Evolutionary conservation across 208 protist species (phyloP).

Genomic region (Leptomonas pyrrhocoris): DNA sequence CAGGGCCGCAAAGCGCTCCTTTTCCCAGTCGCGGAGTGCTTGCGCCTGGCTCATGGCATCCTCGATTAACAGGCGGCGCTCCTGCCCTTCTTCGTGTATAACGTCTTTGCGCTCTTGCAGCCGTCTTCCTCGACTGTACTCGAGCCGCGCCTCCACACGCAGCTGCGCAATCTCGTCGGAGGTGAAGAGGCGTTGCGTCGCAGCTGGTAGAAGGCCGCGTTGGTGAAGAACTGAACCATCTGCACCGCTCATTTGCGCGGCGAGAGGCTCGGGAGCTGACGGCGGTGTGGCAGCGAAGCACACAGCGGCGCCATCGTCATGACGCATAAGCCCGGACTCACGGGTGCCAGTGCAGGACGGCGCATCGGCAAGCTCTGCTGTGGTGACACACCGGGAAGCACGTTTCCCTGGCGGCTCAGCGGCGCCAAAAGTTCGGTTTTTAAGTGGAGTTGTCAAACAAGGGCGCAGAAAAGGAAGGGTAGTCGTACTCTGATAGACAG

Average conservation of each 20-base stretch:
- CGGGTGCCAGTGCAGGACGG: no score
- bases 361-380: no score
- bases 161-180: constrained; percentile 18
- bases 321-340: no score
- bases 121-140: constrained; percentile 11
- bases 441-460: background rate
- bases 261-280: no score
- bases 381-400: no score
- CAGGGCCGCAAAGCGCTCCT: background rate
- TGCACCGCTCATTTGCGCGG: no score
- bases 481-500: background rate
- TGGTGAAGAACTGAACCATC: background rate
- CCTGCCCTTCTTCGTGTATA: constrained; percentile 13
- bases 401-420: background rate
- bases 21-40: constrained; percentile 7
- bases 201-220: background rate
- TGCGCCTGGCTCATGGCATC: constrained; percentile 14
- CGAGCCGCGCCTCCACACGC: constrained; percentile 16
- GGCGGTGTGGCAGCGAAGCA: no score
- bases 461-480: background rate
- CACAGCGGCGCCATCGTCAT: no score
- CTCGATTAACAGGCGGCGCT: constrained; percentile 12
- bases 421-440: background rate
- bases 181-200: constrained; percentile 23
- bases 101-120: constrained; percentile 24